Base-by-base conservation (phyloP, 768 basidiomycete genomes). In the Lactarius indigo region DNA sequence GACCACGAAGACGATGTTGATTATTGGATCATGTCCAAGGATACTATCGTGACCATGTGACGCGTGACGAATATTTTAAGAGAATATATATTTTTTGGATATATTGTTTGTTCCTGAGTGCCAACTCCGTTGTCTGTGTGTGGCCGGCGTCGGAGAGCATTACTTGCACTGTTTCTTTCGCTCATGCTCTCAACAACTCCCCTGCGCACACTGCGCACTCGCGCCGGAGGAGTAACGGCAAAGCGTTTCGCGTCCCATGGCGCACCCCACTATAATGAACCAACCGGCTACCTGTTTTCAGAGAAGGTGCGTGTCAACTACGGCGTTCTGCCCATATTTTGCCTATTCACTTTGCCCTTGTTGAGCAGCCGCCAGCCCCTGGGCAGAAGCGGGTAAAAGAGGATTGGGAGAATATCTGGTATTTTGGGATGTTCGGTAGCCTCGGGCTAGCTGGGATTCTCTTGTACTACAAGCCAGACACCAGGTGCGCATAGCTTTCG, bases 391-490 rank as follows among this genome's bases (percentile, higher is more conserved):
- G 94, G 73, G 85, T 89, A 74, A 90, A 89, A 75, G 92, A 96
- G 75, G 85, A 88, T 28, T 97, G 94, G 94, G 95, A 97, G 80
- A 87, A 83, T 70, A 82, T 92, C 47, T 97, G 93, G 90, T 92
- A 92, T 73, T 75, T 87, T 68, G 95, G 94, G 37, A 94, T 97
- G 91, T 94, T 91, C 73, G 95, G 95, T 39, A 81, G 86, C 15
- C 89, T 97, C 85, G 85, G 81, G 5, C 78, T 94, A 68, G 91
- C 88, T 35, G 77, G 84, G 12, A 84, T 95, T 37, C 79, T 92
- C 75, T 78, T 94, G 30, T 92, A 93, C 78, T 96, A 94, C 81
- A 96, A 96, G 78, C 94, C 94, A 3, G 92, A 96, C 74, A 94
- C 92, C 20, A 94, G 90, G 94, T 94, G 70, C 67, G 90, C 76